Percentiles rank a stretch among this genome's conserved stretches.
Conservation (phyloP, 2,329 filamentous ascomycete species). For the Sporothrix humicola region DNA sequence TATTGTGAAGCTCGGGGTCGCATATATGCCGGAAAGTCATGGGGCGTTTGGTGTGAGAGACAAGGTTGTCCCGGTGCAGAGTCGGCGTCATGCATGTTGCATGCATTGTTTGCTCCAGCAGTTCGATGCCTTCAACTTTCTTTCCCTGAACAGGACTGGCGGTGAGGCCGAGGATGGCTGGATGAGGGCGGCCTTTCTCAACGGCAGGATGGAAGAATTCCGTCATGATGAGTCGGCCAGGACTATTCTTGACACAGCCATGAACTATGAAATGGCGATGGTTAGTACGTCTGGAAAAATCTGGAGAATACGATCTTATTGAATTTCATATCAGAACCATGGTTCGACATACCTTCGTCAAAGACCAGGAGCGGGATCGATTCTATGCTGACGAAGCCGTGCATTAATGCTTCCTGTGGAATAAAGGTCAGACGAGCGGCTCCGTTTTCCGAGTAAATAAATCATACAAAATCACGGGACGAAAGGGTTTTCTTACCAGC, state of each 20-base stretch:
- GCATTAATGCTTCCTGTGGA: conserved; percentile 67
- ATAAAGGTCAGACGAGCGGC: background rate
- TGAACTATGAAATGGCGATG: conserved; percentile 62
- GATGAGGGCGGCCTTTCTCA: conserved; percentile 51
- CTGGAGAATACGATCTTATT: background rate
- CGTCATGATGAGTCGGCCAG: conserved; percentile 74
- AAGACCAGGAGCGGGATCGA: conserved; percentile 74
- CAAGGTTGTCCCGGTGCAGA: conserved; percentile 69
- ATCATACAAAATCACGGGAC: background rate
- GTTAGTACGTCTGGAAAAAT: background rate
- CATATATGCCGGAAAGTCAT: conserved; percentile 52
- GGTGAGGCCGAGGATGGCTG: conserved; percentile 77
- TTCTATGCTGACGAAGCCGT: conserved; percentile 72
- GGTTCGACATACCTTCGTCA: conserved; percentile 71
- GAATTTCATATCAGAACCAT: background rate
- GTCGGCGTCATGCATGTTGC: conserved; percentile 72
- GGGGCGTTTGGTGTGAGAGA: conserved; percentile 72
- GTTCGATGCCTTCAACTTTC: conserved; percentile 59
- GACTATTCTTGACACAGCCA: conserved; percentile 68
- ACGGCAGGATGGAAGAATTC: conserved; percentile 68
- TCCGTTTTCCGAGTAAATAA: too few species aligned
- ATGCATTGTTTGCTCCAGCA: conserved; percentile 72
- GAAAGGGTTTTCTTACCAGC: conserved; percentile 41
- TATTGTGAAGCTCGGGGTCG: conserved; percentile 44
- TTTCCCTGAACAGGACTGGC: conserved; percentile 76